Evolutionary conservation across 1,284 basidiomycete genomes (phyloP), one percentile per base, ranked within the genome.

Genomic region (Sutorius eximius): DNA sequence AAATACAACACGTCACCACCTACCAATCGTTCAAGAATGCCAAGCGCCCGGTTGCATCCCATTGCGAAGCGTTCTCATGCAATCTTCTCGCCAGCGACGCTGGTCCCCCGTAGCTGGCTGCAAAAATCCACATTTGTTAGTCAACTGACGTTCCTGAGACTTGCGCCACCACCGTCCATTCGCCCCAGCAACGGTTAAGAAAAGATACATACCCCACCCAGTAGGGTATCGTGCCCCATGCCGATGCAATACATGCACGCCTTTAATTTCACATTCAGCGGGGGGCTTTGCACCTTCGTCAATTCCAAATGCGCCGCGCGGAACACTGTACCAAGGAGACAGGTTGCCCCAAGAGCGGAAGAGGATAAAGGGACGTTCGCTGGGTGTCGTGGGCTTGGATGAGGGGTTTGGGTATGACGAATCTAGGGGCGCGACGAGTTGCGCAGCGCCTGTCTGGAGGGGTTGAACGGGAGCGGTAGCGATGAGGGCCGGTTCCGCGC

Each of bases 191-290:
- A 44, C 16, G 5, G 32, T 34, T 47, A 54, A 44, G 6, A 10
- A n/a, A 56, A 43, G 41, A 20, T 8, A 75, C 82, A 61, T 63
- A 87, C 86, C 73, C 74, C 77, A 86, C n/a, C 77, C 77, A 2
- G 89, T 91, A 10, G 89, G 89, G 70, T 92, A 92, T 44, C 90
- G 77, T 2, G 90, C 89, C 24, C 91, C 90, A 69, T 91, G 88
- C 34, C 91, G 79, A 68, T 93, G 89, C 57, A 94, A 71, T 57
- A 92, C 72, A 68, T 93, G 89, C 53, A 92, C 71, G 10, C 86
- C 89, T 38, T 82, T 88, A 45, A 94, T 73, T 11, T 75, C 72
- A 69, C 92, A 93, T 5, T 77, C 79, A 30, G 85, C 77, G 7
- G 92, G 92, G 1, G 85, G 73, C 40, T 83, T 80, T 0, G 89